Evolutionary conservation across 2,329 filamentous ascomycete genomes (phyloP).

Genomic region (Pseudogymnoascus sp.): DNA sequence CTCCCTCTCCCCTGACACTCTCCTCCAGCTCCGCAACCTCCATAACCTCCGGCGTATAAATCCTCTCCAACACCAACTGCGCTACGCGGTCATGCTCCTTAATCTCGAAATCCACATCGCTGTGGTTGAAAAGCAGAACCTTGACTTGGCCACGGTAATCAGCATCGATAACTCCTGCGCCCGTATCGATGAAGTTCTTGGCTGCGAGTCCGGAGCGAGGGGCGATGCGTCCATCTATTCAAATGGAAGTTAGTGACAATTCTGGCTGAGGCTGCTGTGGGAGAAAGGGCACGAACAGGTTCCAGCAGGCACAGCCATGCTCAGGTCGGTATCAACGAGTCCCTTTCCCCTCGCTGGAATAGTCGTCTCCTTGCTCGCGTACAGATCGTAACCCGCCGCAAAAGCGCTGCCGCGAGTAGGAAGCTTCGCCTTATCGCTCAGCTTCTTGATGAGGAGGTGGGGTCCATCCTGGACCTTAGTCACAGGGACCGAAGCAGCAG

Average conservation of each 20-base stretch:
- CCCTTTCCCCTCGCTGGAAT: slow-evolving; percentile 78
- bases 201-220: slow-evolving; percentile 83
- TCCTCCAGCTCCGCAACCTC: slow-evolving; percentile 83
- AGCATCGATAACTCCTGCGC: slow-evolving; percentile 93
- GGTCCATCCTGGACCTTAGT: slow-evolving; percentile 13
- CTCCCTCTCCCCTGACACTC: slow-evolving; percentile 82
- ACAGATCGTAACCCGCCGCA: slow-evolving; percentile 90
- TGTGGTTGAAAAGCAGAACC: slow-evolving; percentile 90
- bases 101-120: slow-evolving; percentile 70
- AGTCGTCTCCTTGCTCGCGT: slow-evolving; percentile 63
- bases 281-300: slow-evolving; percentile 57
- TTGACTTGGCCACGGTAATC: slow-evolving; percentile 94
- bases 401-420: slow-evolving; percentile 84
- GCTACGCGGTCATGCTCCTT: slow-evolving; percentile 84
- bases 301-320: slow-evolving; percentile 79
- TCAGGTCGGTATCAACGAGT: slow-evolving; percentile 82
- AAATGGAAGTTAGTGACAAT: not conserved
- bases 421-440: slow-evolving; percentile 66
- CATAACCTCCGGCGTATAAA: slow-evolving; percentile 85
- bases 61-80: slow-evolving; percentile 88
- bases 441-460: slow-evolving; percentile 61
- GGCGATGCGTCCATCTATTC: slow-evolving; percentile 73
- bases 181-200: slow-evolving; percentile 94
- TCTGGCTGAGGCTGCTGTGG: not conserved
- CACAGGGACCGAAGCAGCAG: not conserved